phyloP scores from a whole-genome alignment of 805 yeast species.

The Henningerozyma blattae region DNA sequence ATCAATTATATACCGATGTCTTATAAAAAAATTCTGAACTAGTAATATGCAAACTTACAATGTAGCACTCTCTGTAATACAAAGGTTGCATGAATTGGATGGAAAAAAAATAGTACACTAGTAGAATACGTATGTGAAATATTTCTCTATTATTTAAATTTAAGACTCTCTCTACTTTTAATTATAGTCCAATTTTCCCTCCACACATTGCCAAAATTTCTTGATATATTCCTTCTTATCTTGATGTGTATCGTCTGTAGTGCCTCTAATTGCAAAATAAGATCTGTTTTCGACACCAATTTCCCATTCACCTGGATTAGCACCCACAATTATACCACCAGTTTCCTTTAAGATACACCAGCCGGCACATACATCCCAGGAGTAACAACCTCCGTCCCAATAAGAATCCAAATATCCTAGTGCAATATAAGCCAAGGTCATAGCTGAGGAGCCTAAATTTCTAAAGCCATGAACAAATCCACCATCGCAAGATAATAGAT shows the following conservation, averaged over 20 bases:
- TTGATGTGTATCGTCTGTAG: constrained; percentile 12
- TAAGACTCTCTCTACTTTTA: too few species aligned
- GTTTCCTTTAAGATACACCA: constrained; percentile 52
- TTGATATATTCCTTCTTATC: constrained; percentile 35
- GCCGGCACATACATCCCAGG: constrained; percentile 67
- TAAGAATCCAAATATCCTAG: constrained; percentile 49
- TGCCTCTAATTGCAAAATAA: constrained; percentile 44
- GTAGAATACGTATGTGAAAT: too few species aligned
- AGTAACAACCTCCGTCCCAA: constrained; percentile 60
- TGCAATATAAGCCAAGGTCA: constrained; percentile 48
- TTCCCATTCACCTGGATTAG: constrained; percentile 37
- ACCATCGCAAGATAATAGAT: constrained; percentile 78
- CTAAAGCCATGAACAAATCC: constrained; percentile 73
- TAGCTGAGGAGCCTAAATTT: constrained; percentile 53
- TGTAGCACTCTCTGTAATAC: too few species aligned
- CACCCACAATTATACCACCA: constrained; percentile 47
- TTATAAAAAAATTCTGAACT: too few species aligned
- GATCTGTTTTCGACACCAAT: constrained; percentile 41
- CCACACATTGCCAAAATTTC: constrained; percentile 40
- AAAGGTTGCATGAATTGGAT: too few species aligned
- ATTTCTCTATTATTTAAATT: too few species aligned
- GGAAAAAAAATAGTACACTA: too few species aligned
- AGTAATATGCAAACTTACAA: too few species aligned
- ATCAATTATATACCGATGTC: too few species aligned
- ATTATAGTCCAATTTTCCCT: constrained; percentile 35